Evolutionary conservation across 495 filamentous ascomycete species (phyloP).

Genomic region (Lichina pygmaea): DNA sequence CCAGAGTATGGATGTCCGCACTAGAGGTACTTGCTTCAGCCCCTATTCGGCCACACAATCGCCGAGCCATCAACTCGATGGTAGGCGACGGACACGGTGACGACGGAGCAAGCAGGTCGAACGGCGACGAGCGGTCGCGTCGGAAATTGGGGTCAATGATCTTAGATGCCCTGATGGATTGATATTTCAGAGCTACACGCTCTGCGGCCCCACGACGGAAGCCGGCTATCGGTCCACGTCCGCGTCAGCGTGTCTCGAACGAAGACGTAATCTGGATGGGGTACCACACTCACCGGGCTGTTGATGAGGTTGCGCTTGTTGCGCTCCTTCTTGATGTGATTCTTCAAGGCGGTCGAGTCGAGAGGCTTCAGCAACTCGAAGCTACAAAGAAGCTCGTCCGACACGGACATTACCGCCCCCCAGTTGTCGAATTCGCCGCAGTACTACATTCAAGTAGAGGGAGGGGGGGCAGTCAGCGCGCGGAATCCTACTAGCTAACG

Average conservation of each 20-base stretch:
- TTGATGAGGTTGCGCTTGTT: conserved; percentile 81
- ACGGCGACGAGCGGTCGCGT: too few species aligned
- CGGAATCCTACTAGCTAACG: conserved; percentile 6
- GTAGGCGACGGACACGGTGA: too few species aligned
- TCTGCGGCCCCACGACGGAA: conserved; percentile 1
- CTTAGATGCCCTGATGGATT: too few species aligned
- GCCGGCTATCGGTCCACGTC: not conserved
- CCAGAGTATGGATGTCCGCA: too few species aligned
- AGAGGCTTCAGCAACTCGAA: conserved; percentile 93
- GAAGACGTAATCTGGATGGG: not conserved
- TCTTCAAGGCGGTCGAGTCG: conserved; percentile 92
- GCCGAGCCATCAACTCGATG: too few species aligned
- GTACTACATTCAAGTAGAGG: conserved; percentile 28
- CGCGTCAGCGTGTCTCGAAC: not conserved
- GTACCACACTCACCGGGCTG: conserved; percentile 45
- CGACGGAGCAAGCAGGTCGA: too few species aligned
- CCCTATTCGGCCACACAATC: too few species aligned
- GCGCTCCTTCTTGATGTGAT: conserved; percentile 93
- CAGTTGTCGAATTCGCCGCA: conserved; percentile 99
- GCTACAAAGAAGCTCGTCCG: conserved; percentile 74
- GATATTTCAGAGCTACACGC: not conserved
- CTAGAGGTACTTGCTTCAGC: too few species aligned
- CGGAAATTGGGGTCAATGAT: too few species aligned
- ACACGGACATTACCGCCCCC: conserved; percentile 97
- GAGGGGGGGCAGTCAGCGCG: not conserved